phyloP scores from a whole-genome alignment of 2,329 filamentous ascomycete species.

The Lecanicillium sp. region DNA sequence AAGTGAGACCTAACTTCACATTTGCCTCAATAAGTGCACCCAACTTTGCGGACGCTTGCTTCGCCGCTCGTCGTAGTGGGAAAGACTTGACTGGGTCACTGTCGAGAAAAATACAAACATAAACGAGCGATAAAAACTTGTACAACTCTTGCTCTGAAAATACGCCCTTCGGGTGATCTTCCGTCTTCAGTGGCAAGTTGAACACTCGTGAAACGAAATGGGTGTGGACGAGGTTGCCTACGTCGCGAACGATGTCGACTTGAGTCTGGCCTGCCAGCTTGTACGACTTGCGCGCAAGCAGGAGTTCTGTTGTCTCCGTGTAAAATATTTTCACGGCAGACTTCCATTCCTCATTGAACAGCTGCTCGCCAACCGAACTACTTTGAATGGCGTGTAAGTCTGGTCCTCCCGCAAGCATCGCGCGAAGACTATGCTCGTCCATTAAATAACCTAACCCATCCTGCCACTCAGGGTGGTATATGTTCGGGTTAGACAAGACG shows the following conservation, averaged over 20 bases:
- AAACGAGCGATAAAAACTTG: conserved; percentile 59
- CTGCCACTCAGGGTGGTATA: conserved; percentile 62
- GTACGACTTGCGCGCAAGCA: conserved; percentile 61
- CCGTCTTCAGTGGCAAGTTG: conserved; percentile 60
- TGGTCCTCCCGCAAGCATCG: conserved; percentile 50
- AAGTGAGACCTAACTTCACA: conserved; percentile 41
- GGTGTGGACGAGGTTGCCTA: conserved; percentile 61
- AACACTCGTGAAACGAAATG: conserved; percentile 59
- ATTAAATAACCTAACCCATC: conserved; percentile 58
- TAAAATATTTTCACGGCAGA: conserved; percentile 62
- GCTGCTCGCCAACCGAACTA: conserved; percentile 47
- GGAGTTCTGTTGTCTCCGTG: conserved; percentile 50
- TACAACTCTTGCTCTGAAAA: conserved; percentile 52
- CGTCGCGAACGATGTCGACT: conserved; percentile 65
- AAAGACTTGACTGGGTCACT: conserved; percentile 62
- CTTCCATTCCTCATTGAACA: conserved; percentile 58
- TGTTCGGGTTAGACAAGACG: conserved; percentile 53
- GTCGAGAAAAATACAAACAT: conserved; percentile 59
- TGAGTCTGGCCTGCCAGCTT: conserved; percentile 49
- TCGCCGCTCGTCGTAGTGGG: conserved; percentile 53
- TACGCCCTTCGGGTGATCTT: conserved; percentile 52
- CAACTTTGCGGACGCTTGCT: conserved; percentile 52
- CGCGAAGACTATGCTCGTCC: conserved; percentile 45
- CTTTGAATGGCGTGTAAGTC: conserved; percentile 43
- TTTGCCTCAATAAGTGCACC: conserved; percentile 57